These are phyloP conservation scores for Citrus maxima DNA, from an alignment of 345 rosid species.

Conservation along the genomic window DNA sequence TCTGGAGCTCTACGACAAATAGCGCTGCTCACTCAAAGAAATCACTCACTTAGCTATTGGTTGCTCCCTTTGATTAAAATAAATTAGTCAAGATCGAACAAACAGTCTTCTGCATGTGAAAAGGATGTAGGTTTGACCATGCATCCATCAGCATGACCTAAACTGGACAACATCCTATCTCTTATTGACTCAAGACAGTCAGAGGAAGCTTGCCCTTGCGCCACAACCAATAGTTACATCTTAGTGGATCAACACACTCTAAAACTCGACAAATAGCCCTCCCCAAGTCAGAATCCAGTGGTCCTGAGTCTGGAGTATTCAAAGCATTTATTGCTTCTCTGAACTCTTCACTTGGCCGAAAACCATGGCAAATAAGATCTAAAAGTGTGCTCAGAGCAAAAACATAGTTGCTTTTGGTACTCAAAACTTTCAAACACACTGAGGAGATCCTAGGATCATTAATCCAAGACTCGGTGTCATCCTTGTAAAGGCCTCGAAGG, in stretches of 20 bases:
- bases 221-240: conserved; percentile 82
- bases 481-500: conserved; percentile 78
- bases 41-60: not conserved
- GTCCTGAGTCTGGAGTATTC: conserved; percentile 31
- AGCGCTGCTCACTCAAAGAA: not conserved
- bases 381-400: conserved; percentile 70
- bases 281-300: conserved; percentile 44
- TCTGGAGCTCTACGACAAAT: not conserved
- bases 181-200: not conserved
- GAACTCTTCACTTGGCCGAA: conserved; percentile 57
- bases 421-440: conserved; percentile 61
- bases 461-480: conserved; percentile 40
- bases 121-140: not conserved
- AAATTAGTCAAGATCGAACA: not conserved
- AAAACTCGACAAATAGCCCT: conserved; percentile 54
- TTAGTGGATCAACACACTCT: conserved; percentile 57
- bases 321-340: conserved; percentile 51
- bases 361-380: conserved; percentile 74
- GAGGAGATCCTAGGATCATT: conserved; percentile 55
- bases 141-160: not conserved
- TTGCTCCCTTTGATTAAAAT: not conserved
- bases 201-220: conserved; percentile 53
- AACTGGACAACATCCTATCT: not conserved
- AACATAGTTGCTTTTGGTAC: conserved; percentile 37
- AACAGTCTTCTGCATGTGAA: not conserved